Evolutionary conservation across 73 alveolate species (phyloP), one percentile per base, ranked within the genome.

Genomic region (Paramecium bursaria): DNA sequence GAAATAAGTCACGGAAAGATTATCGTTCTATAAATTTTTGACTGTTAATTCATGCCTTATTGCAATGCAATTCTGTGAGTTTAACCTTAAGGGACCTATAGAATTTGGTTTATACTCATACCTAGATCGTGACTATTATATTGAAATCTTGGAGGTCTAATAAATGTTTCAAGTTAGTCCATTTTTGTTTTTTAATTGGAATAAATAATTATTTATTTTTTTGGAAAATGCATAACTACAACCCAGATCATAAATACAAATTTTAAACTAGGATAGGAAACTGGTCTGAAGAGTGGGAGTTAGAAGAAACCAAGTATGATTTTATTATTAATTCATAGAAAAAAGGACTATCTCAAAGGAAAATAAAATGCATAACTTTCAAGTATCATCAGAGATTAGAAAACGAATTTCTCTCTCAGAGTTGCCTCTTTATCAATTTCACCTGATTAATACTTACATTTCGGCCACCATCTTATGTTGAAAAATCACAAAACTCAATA

Each of bases 251-350:
- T 42, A 79, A 79, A 27, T 79, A 79, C 27, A 53, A 79, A 47
- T 79, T 53, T 14, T 33, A 79, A 25, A 52, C 85, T 23, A 57
- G 89, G 19, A 79, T 79, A 13, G 89, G 89, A 19, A 79, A 79
- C 23, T 79, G 89, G 89, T 53, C 50, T 54, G 89, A 79, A 54
- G 89, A 79, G 54, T 79, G 89, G 89, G 89, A 79, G n/a, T 47
- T 79, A 15, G 89, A 79, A 39, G 89, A 79, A 46, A 53, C 75
- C 14, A 79, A 79, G 89, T 79, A 79, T 31, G 21, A 10, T 14
- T 54, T 60, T 2, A 60, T 60, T 60, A 14, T n/a, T 17, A 6
- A 6, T 49, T 6, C 10, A n/a, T 14, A 48, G 74, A 22, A 44
- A 30, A 30, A 48, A 74, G 23, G 73, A 48, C 75, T 48, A 48